These are phyloP conservation scores for Penicillium turbatum DNA, from an alignment of 495 filamentous ascomycete species.

Conservation along the genomic window DNA sequence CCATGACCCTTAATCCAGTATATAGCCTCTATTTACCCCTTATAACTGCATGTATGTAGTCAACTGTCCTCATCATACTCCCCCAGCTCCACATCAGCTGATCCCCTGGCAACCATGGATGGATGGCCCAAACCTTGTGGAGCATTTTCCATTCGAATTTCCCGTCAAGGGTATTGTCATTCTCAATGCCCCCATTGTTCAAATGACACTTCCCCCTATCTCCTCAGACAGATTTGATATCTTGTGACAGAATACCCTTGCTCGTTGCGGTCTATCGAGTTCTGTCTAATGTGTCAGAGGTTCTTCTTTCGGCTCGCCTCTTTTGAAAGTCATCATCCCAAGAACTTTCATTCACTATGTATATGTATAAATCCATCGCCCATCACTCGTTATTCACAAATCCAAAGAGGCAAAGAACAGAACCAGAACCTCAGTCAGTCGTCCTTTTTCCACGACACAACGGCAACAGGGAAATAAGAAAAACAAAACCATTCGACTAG, in stretches of 20 bases:
- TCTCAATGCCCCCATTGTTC: too few species aligned
- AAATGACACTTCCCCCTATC: too few species aligned
- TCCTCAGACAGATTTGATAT: too few species aligned
- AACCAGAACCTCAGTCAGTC: neutral
- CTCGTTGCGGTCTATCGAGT: too few species aligned
- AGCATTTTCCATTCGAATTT: neutral
- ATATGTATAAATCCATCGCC: neutral
- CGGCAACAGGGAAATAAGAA: neutral
- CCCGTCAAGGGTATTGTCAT: too few species aligned
- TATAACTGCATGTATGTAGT: neutral
- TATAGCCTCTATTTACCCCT: neutral
- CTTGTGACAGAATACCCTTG: too few species aligned
- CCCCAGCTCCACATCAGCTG: conserved; percentile 5
- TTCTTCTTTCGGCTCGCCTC: too few species aligned
- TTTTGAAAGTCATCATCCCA: too few species aligned
- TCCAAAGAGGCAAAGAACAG: neutral
- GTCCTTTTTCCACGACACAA: neutral
- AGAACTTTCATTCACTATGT: neutral
- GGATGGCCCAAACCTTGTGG: neutral
- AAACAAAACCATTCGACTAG: neutral
- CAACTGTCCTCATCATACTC: neutral
- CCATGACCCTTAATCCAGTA: too few species aligned
- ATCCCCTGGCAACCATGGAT: conserved; percentile 8
- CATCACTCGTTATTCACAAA: neutral
- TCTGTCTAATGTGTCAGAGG: too few species aligned